These are phyloP conservation scores for Yamadazyma triangularis DNA, from an alignment of 1,139 yeast genomes.

Conservation along the genomic window DNA sequence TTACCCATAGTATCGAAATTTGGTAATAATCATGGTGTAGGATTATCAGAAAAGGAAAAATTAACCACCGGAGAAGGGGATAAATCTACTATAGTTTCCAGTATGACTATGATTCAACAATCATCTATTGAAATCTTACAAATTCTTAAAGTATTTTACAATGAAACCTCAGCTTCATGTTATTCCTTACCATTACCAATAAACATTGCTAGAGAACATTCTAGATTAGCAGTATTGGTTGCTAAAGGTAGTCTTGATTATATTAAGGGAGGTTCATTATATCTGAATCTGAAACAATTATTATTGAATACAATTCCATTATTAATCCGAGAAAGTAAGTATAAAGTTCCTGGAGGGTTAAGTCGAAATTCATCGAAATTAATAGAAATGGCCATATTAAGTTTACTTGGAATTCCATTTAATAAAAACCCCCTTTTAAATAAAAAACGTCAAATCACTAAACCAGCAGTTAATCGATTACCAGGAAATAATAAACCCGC, in stretches of 20 bases:
- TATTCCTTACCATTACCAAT: slow-evolving; percentile 59
- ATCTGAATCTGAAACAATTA: slow-evolving; percentile 61
- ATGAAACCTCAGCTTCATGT: slow-evolving; percentile 27
- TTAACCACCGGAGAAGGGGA: slow-evolving; percentile 25
- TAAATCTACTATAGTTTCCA: slow-evolving; percentile 24
- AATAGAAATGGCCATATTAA: slow-evolving; percentile 54
- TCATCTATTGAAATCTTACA: slow-evolving; percentile 65
- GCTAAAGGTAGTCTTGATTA: slow-evolving; percentile 81
- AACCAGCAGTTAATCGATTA: slow-evolving; percentile 18
- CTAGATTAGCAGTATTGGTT: slow-evolving; percentile 63
- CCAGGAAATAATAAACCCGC: slow-evolving; percentile 6
- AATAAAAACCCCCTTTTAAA: slow-evolving; percentile 10
- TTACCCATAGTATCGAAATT: slow-evolving; percentile 61
- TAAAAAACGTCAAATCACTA: slow-evolving; percentile 21
- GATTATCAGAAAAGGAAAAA: slow-evolving; percentile 38
- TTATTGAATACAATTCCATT: slow-evolving; percentile 46
- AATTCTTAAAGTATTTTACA: slow-evolving; percentile 49
- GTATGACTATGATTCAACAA: slow-evolving; percentile 66
- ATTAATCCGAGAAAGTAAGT: slow-evolving; percentile 46
- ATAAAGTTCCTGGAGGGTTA: slow-evolving; percentile 57
- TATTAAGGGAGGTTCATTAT: slow-evolving; percentile 77
- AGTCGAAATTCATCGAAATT: slow-evolving; percentile 52
- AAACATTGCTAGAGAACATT: slow-evolving; percentile 64
- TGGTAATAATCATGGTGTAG: slow-evolving; percentile 44
- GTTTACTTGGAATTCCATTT: slow-evolving; percentile 38